These are phyloP conservation scores for Daldinia loculata DNA, from an alignment of 495 filamentous ascomycete species.

Conservation along the genomic window DNA sequence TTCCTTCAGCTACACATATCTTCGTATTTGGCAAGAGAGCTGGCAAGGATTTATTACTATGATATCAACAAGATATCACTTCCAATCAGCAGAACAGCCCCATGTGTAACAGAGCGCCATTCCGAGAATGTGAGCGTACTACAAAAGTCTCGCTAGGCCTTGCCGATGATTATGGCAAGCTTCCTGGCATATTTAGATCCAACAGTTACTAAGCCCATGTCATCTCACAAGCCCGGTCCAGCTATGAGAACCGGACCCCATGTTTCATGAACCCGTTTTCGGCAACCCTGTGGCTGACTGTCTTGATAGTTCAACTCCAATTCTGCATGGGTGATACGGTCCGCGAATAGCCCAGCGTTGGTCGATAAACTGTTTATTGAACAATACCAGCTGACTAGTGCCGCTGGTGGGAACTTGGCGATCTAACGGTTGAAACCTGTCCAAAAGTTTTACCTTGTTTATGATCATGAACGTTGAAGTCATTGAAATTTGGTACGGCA, in stretches of 20 bases:
- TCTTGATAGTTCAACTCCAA: constrained; percentile 9
- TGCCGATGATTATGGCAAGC: constrained; percentile 16
- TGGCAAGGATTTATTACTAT: constrained; percentile 20
- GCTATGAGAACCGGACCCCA: constrained; percentile 26
- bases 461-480: constrained; percentile 24
- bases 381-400: constrained; percentile 1
- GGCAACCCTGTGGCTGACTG: constrained; percentile 13
- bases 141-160: constrained; percentile 8
- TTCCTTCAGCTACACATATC: constrained; percentile 37
- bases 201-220: constrained; percentile 5
- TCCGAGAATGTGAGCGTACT: constrained; percentile 8
- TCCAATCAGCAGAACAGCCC: constrained; percentile 26
- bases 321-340: constrained; percentile 12
- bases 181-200: constrained; percentile 8
- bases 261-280: constrained; percentile 37
- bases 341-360: background rate
- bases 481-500: constrained; percentile 12
- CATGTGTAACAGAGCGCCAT: constrained; percentile 16
- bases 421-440: constrained; percentile 21
- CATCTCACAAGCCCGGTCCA: constrained; percentile 10
- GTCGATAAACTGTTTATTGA: constrained; percentile 2
- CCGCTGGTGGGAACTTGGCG: constrained; percentile 17
- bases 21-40: constrained; percentile 24
- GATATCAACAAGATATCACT: constrained; percentile 5
- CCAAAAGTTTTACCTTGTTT: constrained; percentile 27